These are phyloP conservation scores for Suillus bovinus DNA, from an alignment of 768 basidiomycete species.

Conservation along the genomic window DNA sequence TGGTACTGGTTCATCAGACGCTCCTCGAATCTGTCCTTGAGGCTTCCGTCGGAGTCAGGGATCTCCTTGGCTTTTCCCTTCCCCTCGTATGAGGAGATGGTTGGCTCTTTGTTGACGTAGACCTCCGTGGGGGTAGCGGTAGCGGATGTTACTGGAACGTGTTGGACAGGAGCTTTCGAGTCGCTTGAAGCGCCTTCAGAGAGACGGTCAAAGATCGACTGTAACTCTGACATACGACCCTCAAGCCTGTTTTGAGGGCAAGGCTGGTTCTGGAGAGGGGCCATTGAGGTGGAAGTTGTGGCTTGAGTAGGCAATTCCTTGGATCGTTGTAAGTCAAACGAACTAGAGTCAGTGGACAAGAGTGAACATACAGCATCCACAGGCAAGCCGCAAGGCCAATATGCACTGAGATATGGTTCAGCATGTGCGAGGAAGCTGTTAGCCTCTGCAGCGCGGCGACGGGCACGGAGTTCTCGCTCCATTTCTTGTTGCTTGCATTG, in stretches of 20 bases:
- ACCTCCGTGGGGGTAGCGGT: not conserved
- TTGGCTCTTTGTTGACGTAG: not conserved
- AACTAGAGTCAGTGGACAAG: not conserved
- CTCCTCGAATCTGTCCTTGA: conserved; percentile 6
- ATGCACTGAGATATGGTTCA: not conserved
- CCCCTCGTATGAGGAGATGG: conserved; percentile 7
- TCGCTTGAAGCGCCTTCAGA: not conserved
- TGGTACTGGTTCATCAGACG: conserved; percentile 12
- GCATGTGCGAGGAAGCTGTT: not conserved
- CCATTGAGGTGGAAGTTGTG: not conserved
- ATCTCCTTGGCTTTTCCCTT: conserved; percentile 43
- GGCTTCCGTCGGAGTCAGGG: not conserved
- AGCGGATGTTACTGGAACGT: conserved; percentile 6
- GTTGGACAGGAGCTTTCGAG: not conserved
- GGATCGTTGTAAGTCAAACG: not conserved
- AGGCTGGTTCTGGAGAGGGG: not conserved
- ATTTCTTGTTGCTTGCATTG: not conserved
- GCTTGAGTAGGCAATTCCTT: not conserved
- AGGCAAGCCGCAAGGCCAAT: not conserved
- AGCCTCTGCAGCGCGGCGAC: not conserved
- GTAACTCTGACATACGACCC: conserved; percentile 3
- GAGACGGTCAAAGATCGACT: conserved; percentile 4
- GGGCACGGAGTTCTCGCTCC: not conserved
- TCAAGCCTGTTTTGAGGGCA: not conserved
- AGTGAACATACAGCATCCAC: conserved; percentile 4